Evolutionary conservation across 2,329 filamentous ascomycete species (phyloP).

Genomic region (Ceratocystis huliohia): DNA sequence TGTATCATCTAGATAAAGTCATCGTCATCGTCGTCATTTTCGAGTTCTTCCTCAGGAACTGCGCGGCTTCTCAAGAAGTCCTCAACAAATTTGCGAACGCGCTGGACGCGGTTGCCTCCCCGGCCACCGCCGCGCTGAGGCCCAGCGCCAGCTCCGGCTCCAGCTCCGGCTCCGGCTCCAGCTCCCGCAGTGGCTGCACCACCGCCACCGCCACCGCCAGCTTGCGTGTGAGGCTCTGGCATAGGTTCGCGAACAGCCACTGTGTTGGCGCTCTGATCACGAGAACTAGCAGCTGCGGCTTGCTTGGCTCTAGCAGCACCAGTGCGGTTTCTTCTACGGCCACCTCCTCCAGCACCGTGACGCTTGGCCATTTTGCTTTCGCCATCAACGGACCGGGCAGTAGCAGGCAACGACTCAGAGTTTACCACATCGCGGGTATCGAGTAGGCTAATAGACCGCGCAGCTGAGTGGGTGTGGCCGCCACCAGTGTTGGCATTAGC

Average conservation of each 20-base stretch:
- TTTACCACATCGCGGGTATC: background rate
- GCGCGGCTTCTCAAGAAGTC: conserved; percentile 15
- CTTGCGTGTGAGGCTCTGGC: background rate
- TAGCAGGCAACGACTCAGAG: background rate
- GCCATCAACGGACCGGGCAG: background rate
- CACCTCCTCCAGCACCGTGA: background rate
- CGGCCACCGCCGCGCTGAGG: background rate
- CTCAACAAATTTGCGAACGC: conserved; percentile 16
- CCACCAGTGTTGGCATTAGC: background rate
- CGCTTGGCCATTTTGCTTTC: conserved; percentile 5
- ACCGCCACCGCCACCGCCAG: no score
- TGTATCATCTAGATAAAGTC: background rate
- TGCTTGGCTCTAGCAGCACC: background rate
- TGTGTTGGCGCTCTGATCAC: conserved; percentile 3
- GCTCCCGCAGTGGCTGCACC: no score
- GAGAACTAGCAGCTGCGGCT: background rate
- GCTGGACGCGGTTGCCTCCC: conserved; percentile 14
- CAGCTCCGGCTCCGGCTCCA: no score
- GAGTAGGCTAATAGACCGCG: background rate
- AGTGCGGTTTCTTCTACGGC: background rate
- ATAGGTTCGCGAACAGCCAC: background rate
- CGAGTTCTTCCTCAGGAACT: conserved; percentile 13
- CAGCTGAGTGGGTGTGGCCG: background rate
- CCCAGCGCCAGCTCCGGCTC: background rate
- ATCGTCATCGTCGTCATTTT: conserved; percentile 16